Percentiles rank a stretch among this genome's conserved stretches.
phyloP scores from a whole-genome alignment of 345 rosid genomes.

The Psidium friedrichsthalianum region DNA sequence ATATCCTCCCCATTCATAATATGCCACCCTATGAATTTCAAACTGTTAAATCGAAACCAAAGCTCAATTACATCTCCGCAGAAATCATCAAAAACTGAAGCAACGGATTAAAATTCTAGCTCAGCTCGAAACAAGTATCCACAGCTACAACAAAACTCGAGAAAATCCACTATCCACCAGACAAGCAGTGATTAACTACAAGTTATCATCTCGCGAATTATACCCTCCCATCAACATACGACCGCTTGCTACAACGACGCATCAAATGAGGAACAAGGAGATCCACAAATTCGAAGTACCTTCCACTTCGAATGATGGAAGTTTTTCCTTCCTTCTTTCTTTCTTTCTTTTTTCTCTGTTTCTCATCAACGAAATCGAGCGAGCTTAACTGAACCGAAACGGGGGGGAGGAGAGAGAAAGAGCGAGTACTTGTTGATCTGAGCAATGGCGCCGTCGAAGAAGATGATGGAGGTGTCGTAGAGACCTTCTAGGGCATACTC shows the following conservation, averaged over 20 bases:
- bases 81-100: not conserved
- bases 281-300: not conserved
- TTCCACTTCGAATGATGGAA: not conserved
- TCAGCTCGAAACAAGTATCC: not conserved
- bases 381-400: not conserved
- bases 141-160: not conserved
- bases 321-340: not conserved
- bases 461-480: constrained; percentile 86
- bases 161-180: not conserved
- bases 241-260: not conserved
- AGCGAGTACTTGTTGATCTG: constrained; percentile 60
- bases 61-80: not conserved
- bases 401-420: not conserved
- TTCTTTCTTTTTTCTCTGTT: not conserved
- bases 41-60: not conserved
- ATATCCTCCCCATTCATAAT: not conserved
- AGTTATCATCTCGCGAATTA: not conserved
- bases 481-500: constrained; percentile 95
- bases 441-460: constrained; percentile 87
- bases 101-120: not conserved
- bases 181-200: not conserved
- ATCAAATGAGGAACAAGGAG: not conserved
- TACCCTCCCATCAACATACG: not conserved
- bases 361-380: not conserved
- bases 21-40: not conserved